Base-by-base conservation (phyloP, 176 grass and related monocot genomes). In the Raddia distichophylla region DNA sequence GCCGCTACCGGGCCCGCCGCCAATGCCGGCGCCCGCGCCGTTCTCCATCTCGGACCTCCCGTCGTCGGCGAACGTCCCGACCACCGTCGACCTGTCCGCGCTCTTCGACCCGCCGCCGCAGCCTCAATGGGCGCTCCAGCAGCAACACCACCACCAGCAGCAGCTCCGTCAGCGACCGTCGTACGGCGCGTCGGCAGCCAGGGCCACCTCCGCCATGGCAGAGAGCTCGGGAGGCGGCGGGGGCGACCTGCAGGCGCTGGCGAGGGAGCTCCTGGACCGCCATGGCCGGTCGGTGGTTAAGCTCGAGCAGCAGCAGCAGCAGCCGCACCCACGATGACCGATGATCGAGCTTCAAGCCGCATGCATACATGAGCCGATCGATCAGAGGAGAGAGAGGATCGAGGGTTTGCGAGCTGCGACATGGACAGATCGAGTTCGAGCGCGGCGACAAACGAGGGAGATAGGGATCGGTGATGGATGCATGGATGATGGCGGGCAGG, bases 241-340 rank as follows among this genome's bases (percentile, higher is more conserved):
- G n/a, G 96, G 95, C 66, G 96, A 99, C 66, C 93, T 99, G 67
- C 96, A 99, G 85, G 85, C 82, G 49, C 85, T 99, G 71, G 96
- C 96, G 17, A 88, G 93, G 83, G 93, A 93, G 85, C 91, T 99
- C 46, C 91, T 95, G 55, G 89, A 93, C 69, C 86, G 91, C 48
- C 93, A 99, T 48, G 48, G 62, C 20, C 65, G 93, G 12, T 86
- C 84, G 17, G 84, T 76, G 42, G 82, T 75, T 52, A 90, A 91
- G 73, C 80, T 69, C 19, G 91, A 97, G 57, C 82, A 79, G 20
- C 86, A 73, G 34, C 87, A 58, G 6, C 88, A 58, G 8, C 90
- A 89, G 18, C 90, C 76, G 45, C 86, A 86, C 64, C 40, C 69
- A 13, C 79, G 84, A 66, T 86, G 59, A 88, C 32, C 37, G 56